A percentile compares a stretch with the other conserved stretches of the same genome.
Evolutionary conservation across 768 basidiomycete genomes (phyloP).

Genomic region (Mycena maculata): DNA sequence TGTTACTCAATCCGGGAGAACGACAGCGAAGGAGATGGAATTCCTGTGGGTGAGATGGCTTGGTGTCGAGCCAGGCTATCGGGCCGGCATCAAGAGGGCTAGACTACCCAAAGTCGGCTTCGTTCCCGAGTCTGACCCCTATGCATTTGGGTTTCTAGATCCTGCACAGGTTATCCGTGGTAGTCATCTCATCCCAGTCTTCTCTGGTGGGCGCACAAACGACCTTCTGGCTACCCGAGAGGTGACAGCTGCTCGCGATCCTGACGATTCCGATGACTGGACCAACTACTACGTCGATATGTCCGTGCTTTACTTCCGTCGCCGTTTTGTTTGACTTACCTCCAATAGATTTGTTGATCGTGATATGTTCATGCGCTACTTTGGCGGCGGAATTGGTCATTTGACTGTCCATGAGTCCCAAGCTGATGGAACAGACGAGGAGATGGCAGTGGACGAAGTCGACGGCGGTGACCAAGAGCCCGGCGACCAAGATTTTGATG

Average conservation of each 20-base stretch:
- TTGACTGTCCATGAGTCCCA: background rate
- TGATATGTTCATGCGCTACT: too few relatives aligned
- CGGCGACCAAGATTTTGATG: background rate
- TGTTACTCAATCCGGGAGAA: constrained; percentile 22
- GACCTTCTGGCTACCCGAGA: constrained; percentile 14
- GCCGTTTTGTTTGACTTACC: too few relatives aligned
- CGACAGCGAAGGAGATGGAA: constrained; percentile 30
- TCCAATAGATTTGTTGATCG: background rate
- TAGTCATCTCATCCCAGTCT: constrained; percentile 51
- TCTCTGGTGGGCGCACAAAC: too few relatives aligned
- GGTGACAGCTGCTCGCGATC: constrained; percentile 27
- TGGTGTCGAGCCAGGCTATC: constrained; percentile 21
- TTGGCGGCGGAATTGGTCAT: background rate
- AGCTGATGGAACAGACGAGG: background rate
- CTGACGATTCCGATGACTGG: constrained; percentile 42
- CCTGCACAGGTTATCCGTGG: constrained; percentile 47
- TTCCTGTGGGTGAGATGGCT: constrained; percentile 46
- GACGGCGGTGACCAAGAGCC: background rate
- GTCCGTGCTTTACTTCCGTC: constrained; percentile 40
- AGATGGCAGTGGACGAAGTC: background rate
- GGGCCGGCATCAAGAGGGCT: constrained; percentile 30
- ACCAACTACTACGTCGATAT: constrained; percentile 44
- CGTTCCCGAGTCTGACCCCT: constrained; percentile 28
- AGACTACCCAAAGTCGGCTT: constrained; percentile 47
- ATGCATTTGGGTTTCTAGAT: constrained; percentile 54